Base-by-base conservation (phyloP, 169 alveolate species). In the Amoebophrya sp. region DNA sequence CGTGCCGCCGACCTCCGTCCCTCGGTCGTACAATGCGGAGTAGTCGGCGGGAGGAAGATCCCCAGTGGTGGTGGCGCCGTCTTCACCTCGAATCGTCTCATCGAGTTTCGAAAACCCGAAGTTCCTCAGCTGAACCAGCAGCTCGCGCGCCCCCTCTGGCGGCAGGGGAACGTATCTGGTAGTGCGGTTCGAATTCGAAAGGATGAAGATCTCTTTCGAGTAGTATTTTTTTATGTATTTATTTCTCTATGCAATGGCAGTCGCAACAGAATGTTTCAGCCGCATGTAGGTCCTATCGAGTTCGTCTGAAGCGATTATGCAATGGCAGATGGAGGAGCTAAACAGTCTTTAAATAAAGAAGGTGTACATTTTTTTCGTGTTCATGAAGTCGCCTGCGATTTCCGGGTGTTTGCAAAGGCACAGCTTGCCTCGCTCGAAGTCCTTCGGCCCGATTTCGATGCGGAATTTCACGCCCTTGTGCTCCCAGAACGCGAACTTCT, bases 401-500 rank as follows among this genome's bases (percentile, higher is more conserved):
- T 7, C 78, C 23, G 78, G 78, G 78, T 58, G 78, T 58, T 58
- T 58, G 23, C 78, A 58, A 29, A 58, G 39, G 23, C 78, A 58
- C 38, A 16, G 34, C 34, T 58, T 58, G 4, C 78, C 78, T 4
- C 78, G 26, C 34, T 58, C 90, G 43, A 88, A 40, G 58, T 88
- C 90, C 23, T 88, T 88, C 5, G 90, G 90, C 26, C 90, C 90
- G 31, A 88, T 88, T 58, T 88, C 90, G 39, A 88, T 34, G 20
- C 90, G 48, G 69, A 5, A 88, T 38, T 88, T 88, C 20, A 88
- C 90, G 31, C 90, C 90, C 67, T 39, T 23, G 31, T 88, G 90
- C 67, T 88, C 90, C 90, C 90, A 88, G 31, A 39, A 88, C 67
- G 90, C 90, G 38, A 88, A 88, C 67, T 88, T 88, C 41, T 88